Evolutionary conservation across 2,329 filamentous ascomycete species (phyloP).

Genomic region (Trichoderma breve): DNA sequence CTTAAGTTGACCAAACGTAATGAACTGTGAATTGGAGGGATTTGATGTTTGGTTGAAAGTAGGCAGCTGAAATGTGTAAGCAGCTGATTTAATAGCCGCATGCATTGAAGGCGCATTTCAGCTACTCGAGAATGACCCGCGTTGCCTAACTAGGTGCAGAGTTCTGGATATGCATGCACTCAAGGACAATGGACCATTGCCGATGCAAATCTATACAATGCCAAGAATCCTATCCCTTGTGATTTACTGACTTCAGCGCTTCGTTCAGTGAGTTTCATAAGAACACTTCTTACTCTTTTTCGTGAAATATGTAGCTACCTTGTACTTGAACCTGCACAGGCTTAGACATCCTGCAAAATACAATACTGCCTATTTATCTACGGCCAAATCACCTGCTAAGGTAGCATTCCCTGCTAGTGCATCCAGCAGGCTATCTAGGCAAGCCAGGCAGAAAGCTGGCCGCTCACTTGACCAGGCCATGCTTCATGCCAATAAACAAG

Average conservation of each 20-base stretch:
- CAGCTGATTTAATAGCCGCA: background rate
- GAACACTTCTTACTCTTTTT: background rate
- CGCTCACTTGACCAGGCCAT: background rate
- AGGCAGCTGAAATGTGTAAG: background rate
- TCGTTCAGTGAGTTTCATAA: background rate
- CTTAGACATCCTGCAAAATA: background rate
- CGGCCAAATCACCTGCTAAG: no score
- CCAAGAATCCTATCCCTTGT: background rate
- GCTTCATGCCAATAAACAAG: background rate
- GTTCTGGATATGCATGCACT: background rate
- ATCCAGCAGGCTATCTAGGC: background rate
- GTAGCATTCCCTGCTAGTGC: background rate
- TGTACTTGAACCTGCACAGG: background rate
- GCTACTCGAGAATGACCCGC: background rate
- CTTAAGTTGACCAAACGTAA: background rate
- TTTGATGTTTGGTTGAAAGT: background rate
- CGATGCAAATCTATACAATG: background rate
- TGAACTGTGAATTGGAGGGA: background rate
- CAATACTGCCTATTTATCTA: background rate
- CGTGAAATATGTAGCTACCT: background rate
- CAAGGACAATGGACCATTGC: background rate
- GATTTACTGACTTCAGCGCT: background rate
- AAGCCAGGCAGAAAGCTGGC: background rate
- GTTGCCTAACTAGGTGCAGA: background rate
- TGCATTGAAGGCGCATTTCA: background rate